A percentile compares a stretch with the other conserved stretches of the same genome.
Evolutionary conservation across 2,329 filamentous ascomycete species (phyloP).

Genomic region (Emmonsiellopsis sp.): DNA sequence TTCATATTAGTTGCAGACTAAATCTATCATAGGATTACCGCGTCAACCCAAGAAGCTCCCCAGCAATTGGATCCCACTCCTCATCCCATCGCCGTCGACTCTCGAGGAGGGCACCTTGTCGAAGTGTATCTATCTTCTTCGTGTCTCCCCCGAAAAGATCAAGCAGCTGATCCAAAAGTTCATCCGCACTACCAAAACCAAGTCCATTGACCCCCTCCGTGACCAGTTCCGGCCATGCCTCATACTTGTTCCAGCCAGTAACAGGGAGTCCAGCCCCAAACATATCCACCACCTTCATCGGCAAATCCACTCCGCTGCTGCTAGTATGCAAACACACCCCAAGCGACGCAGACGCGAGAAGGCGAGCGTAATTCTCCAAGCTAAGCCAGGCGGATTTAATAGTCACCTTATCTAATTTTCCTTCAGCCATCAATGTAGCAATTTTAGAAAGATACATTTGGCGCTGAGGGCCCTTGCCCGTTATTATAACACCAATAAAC

Average conservation of each 20-base stretch:
- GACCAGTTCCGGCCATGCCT: conserved; percentile 86
- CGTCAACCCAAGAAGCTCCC: conserved; percentile 52
- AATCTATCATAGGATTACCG: not conserved
- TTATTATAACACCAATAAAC: conserved; percentile 76
- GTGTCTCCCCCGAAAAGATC: conserved; percentile 52
- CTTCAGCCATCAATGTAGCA: conserved; percentile 47
- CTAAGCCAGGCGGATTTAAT: conserved; percentile 79
- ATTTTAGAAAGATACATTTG: conserved; percentile 63
- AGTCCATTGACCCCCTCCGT: conserved; percentile 75
- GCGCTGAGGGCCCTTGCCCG: conserved; percentile 83
- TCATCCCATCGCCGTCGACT: conserved; percentile 76
- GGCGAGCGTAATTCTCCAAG: conserved; percentile 69
- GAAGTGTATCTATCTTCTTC: conserved; percentile 51
- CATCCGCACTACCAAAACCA: conserved; percentile 65
- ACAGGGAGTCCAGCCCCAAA: conserved; percentile 91
- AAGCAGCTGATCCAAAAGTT: conserved; percentile 54
- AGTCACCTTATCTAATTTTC: conserved; percentile 58
- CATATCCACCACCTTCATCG: conserved; percentile 99
- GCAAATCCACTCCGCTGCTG: conserved; percentile 86
- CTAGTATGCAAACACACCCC: conserved; percentile 89
- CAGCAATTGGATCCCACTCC: conserved; percentile 82
- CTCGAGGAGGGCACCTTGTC: conserved; percentile 62
- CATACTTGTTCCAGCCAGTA: conserved; percentile 72
- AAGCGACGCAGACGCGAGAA: conserved; percentile 78
- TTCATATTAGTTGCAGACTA: no score